Evolutionary conservation across 441 rosid genomes (phyloP), one percentile per base, ranked within the genome.

Genomic region (Breynia disticha): DNA sequence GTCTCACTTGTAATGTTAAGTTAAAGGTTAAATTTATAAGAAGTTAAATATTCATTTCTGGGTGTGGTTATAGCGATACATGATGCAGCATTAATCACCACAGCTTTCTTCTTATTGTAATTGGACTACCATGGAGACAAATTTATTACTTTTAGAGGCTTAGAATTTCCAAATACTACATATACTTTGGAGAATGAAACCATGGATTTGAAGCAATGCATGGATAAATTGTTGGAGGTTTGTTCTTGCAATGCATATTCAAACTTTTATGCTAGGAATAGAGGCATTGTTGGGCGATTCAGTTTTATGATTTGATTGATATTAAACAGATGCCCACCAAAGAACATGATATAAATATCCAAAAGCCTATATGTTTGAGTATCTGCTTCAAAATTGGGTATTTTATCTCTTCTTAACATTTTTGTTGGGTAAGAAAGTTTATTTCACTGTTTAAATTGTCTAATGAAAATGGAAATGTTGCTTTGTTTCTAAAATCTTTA

Each of bases 71-170:
- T n/a, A n/a, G n/a, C n/a, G 76, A 71, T 54, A 5, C 90, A 83
- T 54, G 98, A 87, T 70, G 96, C 95, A 85, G 80, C 16, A 1
- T 15, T n/a, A n/a, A n/a, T n/a, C n/a, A n/a, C n/a, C n/a, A n/a
- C n/a, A n/a, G n/a, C n/a, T n/a, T n/a, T n/a, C n/a, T n/a, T n/a
- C n/a, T n/a, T n/a, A n/a, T n/a, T n/a, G n/a, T n/a, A n/a, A 28
- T 28, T 28, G 35, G 35, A 28, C 8, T 28, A 9, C 4, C 35
- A 28, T 5, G 48, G 58, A 3, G 81, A 76, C 56, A 63, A 68
- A 58, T 83, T 83, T 59, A 38, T 72, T 57, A 61, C 8, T 39
- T 18, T 75, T 59, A 24, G 59, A 14, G 66, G 70, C 24, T 43
- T 83, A 65, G 80, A 80, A 37, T 24, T 80, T 59, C 94, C 94